These are phyloP conservation scores for Suhomyces anneliseae DNA, from an alignment of 1,139 yeast species.

Conservation along the genomic window DNA sequence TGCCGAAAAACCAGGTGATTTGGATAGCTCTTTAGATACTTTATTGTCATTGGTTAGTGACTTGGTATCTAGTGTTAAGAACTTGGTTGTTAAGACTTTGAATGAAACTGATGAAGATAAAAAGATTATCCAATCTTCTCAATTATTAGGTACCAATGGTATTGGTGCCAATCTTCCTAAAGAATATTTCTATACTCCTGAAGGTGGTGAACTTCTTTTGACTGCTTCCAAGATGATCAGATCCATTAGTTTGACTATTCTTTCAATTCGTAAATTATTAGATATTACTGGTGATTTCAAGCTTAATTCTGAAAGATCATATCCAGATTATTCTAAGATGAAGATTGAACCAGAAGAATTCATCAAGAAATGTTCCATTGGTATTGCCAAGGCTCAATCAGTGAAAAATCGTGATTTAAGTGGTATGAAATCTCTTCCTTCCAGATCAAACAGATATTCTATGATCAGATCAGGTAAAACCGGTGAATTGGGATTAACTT, in stretches of 20 bases:
- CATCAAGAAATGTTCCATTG: slow-evolving; percentile 60
- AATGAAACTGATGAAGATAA: slow-evolving; percentile 37
- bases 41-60: slow-evolving; percentile 63
- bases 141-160: slow-evolving; percentile 3
- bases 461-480: slow-evolving; percentile 59
- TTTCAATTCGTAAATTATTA: slow-evolving; percentile 40
- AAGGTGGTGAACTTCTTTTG: slow-evolving; percentile 64
- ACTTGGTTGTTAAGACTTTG: slow-evolving; percentile 56
- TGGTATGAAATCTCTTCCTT: slow-evolving; percentile 13
- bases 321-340: slow-evolving; percentile 67
- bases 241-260: slow-evolving; percentile 51
- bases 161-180: slow-evolving; percentile 9
- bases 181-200: slow-evolving; percentile 58
- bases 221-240: slow-evolving; percentile 66
- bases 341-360: slow-evolving; percentile 64
- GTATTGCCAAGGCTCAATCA: slow-evolving; percentile 48
- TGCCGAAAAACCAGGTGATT: slow-evolving; percentile 40
- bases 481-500: slow-evolving; percentile 52
- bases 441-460: slow-evolving; percentile 49
- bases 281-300: slow-evolving; percentile 72
- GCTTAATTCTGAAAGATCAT: slow-evolving; percentile 61
- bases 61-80: slow-evolving; percentile 62
- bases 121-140: slow-evolving; percentile 9
- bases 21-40: slow-evolving; percentile 59
- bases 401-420: slow-evolving; percentile 27